Percentiles rank a stretch among this genome's conserved stretches.
phyloP scores from a whole-genome alignment of 2,329 filamentous ascomycete species.

The Monosporascus sp. region DNA sequence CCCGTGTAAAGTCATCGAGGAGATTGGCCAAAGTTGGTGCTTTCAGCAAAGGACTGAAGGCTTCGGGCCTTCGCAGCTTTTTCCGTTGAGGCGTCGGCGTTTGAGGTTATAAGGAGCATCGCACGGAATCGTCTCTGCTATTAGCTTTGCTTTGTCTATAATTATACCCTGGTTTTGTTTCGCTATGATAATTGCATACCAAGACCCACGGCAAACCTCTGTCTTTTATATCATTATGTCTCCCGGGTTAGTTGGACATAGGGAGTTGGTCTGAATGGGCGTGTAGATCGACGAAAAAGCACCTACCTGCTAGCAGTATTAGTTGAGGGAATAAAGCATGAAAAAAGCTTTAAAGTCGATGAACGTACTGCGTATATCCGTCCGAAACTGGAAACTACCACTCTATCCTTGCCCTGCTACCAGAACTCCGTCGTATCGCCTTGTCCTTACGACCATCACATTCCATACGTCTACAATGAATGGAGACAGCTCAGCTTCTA shows the following conservation, averaged over 20 bases:
- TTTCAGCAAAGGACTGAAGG: conserved; percentile 31
- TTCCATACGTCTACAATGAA: too few relatives aligned
- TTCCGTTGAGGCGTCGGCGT: conserved; percentile 31
- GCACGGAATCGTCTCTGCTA: conserved; percentile 4
- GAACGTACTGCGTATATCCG: too few relatives aligned
- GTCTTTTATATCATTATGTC: conserved; percentile 2
- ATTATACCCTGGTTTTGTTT: conserved; percentile 11
- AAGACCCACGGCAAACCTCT: conserved; percentile 4
- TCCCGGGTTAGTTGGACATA: not conserved
- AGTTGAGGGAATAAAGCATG: not conserved
- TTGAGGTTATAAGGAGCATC: not conserved
- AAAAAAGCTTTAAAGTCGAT: too few relatives aligned
- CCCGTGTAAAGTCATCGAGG: conserved; percentile 23
- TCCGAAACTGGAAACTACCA: too few relatives aligned
- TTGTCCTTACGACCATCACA: too few relatives aligned
- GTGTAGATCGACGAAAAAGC: too few relatives aligned
- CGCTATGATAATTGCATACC: conserved; percentile 8
- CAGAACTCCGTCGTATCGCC: too few relatives aligned
- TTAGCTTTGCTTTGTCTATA: conserved; percentile 10
- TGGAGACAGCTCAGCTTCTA: too few relatives aligned
- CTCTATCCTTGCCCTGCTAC: too few relatives aligned
- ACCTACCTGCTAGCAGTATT: too few relatives aligned
- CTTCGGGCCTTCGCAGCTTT: conserved; percentile 37
- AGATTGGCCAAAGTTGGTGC: conserved; percentile 32
- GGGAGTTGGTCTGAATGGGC: not conserved